Evolutionary conservation across 2,329 filamentous ascomycete species (phyloP), one percentile per base, ranked within the genome.

Genomic region (Fusarium torulosum): DNA sequence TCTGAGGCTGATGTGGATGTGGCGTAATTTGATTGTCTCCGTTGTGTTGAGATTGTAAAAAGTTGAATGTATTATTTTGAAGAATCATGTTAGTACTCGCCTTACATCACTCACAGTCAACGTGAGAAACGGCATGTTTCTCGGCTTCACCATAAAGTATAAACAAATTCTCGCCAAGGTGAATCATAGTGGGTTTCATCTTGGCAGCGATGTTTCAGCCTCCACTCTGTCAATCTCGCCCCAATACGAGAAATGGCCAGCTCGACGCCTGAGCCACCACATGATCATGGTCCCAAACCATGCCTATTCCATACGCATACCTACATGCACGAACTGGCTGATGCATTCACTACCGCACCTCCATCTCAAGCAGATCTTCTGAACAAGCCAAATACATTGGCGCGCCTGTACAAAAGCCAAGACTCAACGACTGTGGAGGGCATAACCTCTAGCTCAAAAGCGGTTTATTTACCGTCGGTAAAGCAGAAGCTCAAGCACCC

Each of bases 121-220:
- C 15, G n/a, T 37, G 35, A n/a, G 4, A 21, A 31, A 41, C 46
- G 47, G 58, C 21, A 45, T 61, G 56, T 61, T 61, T 61, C 58
- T 61, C 58, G 56, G 55, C 19, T 61, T 15, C 31, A 53, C 19
- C 14, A 15, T 11, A n/a, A n/a, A n/a, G n/a, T n/a, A n/a, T n/a
- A 27, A 53, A 37, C 53, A 27, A 37, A 57, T 15, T 38, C 19
- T 38, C 23, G 58, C 58, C 56, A 61, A 61, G 56, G 40, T 61
- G 58, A 60, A 61, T 41, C 58, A 54, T 61, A 46, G 58, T 61
- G 40, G 40, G 58, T 61, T 61, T 61, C 58, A 61, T 61, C 56
- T 42, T 61, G 58, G 56, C 58, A 38, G 40, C 35, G 58, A 37
- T 14, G 58, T 61, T 61, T 61, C 45, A 61, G 40, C 58, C 41